phyloP scores from a whole-genome alignment of 495 filamentous ascomycete genomes.

The Annulohypoxylon nitens region DNA sequence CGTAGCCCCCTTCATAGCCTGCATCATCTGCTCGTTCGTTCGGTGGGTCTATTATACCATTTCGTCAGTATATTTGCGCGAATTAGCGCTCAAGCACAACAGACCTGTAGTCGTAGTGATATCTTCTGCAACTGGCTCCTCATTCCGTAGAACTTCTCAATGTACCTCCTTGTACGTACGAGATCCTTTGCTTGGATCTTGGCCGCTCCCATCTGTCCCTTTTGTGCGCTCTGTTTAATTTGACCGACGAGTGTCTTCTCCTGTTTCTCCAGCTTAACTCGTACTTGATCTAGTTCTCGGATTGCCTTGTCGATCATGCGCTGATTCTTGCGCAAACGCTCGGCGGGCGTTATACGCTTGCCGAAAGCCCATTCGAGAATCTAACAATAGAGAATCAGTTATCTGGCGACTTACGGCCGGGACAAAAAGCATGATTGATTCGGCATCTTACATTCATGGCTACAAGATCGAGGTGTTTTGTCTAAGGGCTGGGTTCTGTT shows the following conservation, averaged over 20 bases:
- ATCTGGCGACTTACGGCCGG: slow-evolving; percentile 1
- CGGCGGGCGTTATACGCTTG: slow-evolving; percentile 96
- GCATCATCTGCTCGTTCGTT: slow-evolving; percentile 99
- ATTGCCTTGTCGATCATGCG: slow-evolving; percentile 96
- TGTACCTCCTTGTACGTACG: slow-evolving; percentile 88
- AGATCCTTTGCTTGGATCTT: slow-evolving; percentile 98
- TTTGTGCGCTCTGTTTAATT: slow-evolving; percentile 98
- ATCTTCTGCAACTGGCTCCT: slow-evolving; percentile 96
- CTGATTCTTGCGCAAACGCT: slow-evolving; percentile 97
- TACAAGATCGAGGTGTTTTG: not conserved
- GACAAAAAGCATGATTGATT: not conserved
- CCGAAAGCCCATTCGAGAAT: slow-evolving; percentile 99
- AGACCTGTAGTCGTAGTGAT: slow-evolving; percentile 91
- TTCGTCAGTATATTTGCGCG: slow-evolving; percentile 10
- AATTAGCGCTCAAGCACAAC: slow-evolving; percentile 26
- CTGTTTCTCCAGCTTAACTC: slow-evolving; percentile 95
- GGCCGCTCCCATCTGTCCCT: slow-evolving; percentile 94
- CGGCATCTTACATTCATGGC: slow-evolving; percentile 55
- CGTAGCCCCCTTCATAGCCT: slow-evolving; percentile 98
- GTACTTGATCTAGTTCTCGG: slow-evolving; percentile 92
- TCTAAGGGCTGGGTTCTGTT: slow-evolving; percentile 15
- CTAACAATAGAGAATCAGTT: slow-evolving; percentile 60
- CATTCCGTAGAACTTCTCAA: slow-evolving; percentile 99
- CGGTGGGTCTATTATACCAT: slow-evolving; percentile 79
- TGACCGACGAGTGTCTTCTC: slow-evolving; percentile 96